Evolutionary conservation across 768 basidiomycete genomes (phyloP).

Genomic region (Rhodotorula sphaerocarpa): DNA sequence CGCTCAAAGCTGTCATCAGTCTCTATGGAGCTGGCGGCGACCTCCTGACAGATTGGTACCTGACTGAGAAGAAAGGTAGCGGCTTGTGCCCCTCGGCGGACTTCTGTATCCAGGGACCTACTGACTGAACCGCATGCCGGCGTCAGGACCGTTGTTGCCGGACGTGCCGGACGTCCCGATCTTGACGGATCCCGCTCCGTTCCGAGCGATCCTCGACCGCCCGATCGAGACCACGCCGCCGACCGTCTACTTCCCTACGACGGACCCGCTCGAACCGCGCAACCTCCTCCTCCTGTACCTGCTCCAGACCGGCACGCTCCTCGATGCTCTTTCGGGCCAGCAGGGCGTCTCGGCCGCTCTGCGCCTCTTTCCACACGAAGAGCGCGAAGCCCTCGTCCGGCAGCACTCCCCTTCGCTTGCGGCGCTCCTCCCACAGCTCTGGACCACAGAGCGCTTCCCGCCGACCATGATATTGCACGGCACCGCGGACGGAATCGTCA

Average conservation of each 20-base stretch:
- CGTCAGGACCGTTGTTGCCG: too few species aligned
- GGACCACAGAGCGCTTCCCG: not conserved
- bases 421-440: not conserved
- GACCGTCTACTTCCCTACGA: not conserved
- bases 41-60: conserved; percentile 5
- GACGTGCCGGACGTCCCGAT: not conserved
- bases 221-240: not conserved
- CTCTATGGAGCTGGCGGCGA: conserved; percentile 7
- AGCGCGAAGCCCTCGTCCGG: not conserved
- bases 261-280: not conserved
- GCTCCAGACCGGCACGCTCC: conserved; percentile 1
- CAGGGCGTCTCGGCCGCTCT: not conserved
- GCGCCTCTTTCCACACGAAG: not conserved
- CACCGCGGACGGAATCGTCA: not conserved
- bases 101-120: not conserved
- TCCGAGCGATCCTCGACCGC: not conserved
- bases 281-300: not conserved
- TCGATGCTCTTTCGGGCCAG: conserved; percentile 2
- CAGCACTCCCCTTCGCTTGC: not conserved
- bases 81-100: not conserved
- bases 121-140: too few species aligned
- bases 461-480: conserved; percentile 9
- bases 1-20: not conserved
- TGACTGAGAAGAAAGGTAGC: conserved; percentile 1
- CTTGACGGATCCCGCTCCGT: not conserved